Evolutionary conservation across 2,329 filamentous ascomycete species (phyloP), one percentile per base, ranked within the genome.

Genomic region (Penicillium sp.): DNA sequence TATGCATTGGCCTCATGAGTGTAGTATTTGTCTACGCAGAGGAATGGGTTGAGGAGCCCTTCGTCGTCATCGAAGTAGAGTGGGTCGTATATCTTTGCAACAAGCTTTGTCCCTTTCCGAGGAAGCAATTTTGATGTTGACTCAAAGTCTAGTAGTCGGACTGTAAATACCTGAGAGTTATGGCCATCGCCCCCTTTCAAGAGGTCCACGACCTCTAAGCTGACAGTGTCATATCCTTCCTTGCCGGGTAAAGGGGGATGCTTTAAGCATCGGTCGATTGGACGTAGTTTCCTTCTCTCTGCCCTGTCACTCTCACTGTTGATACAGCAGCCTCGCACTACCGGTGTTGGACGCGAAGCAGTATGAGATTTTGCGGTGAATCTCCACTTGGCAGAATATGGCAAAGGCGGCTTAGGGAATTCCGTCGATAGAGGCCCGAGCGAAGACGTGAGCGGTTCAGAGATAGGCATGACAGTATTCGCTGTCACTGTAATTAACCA

Each of bases 1-100:
- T 61, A 63, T 24, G 52, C 47, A 44, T 50, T 44, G 6, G 43
- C 54, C 39, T 65, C 59, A 28, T 61, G 54, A 7, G 59, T 61
- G 47, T 62, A 63, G 47, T 59, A 44, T n/a, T 55, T 43, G 45
- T 63, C 56, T 39, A 59, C 49, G 44, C 52, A 59, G 27, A 49
- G 43, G 31, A 63, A 63, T n/a, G 56, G 61, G 38, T 63, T 53
- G 29, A 59, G 27, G 47, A 44, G 50, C 5, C 55, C 55, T 8
- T 52, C 45, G 0, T 62, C 56, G 45, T 63, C 54, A 25, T 57
- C 28, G 29, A 59, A 52, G 39, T 61, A 61, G 32, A 60, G 53
- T 39, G 60, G 59, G 53, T 62, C 55, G 41, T 59, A 63, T 44
- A 60, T 41, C 29, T 62, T 62, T 24, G 56, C 55, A 24, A 65